A percentile compares a stretch with the other conserved stretches of the same genome.
Conservation (phyloP, 768 basidiomycete genomes). For the Tulasnella sp. region DNA sequence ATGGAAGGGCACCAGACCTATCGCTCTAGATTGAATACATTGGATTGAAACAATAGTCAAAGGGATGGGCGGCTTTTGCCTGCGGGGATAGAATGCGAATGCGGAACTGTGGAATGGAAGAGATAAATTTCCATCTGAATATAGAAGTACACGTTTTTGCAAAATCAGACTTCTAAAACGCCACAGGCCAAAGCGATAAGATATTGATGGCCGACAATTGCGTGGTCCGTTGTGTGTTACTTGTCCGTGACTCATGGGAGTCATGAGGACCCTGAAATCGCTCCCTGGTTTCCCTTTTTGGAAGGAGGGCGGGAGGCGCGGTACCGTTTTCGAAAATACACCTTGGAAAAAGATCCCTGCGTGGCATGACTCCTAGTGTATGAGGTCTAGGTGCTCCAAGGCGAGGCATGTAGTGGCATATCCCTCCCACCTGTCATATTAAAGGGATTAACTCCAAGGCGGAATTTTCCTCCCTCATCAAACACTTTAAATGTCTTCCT, state of each 20-base stretch:
- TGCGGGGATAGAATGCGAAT: neutral
- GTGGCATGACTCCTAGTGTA: neutral
- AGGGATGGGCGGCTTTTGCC: neutral
- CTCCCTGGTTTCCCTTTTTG: neutral
- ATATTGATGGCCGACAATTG: too few species aligned
- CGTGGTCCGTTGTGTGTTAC: too few species aligned
- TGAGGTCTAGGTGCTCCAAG: neutral
- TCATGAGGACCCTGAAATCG: too few species aligned
- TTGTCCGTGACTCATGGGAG: too few species aligned
- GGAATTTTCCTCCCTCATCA: conserved; percentile 9
- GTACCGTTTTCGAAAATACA: too few species aligned
- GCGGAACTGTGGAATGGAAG: neutral
- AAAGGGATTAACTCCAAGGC: neutral
- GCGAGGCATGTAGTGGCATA: neutral
- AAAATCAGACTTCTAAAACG: too few species aligned
- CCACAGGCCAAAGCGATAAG: too few species aligned
- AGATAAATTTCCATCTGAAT: too few species aligned
- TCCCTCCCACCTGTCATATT: neutral
- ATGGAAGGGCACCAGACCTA: neutral
- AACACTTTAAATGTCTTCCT: conserved; percentile 7
- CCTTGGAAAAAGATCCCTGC: neutral
- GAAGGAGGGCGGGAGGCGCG: neutral
- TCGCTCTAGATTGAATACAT: conserved; percentile 3
- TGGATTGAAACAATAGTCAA: neutral
- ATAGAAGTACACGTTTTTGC: too few species aligned